Evolutionary conservation across 1,139 yeast species (phyloP), one percentile per base, ranked within the genome.

Genomic region (Geotrichum restrictum): DNA sequence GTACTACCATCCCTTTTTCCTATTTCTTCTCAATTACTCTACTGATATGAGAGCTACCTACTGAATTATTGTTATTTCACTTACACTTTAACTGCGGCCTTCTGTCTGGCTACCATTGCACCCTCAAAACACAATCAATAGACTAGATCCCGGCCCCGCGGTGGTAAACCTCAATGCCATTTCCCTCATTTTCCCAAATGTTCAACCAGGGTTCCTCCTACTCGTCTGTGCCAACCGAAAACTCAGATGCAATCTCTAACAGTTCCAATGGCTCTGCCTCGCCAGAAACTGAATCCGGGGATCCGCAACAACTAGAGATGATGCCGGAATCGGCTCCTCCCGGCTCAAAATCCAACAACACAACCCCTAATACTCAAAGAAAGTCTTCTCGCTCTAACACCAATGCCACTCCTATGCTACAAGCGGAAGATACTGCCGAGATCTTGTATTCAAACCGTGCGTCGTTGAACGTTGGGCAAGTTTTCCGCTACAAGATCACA

Each of bases 401-500:
- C 3, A 18, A 29, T 14, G 5, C n/a, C 14, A 8, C 31, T 14
- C 37, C 22, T 14, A 13, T 24, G 10, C 22, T 19, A 13, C 39
- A 5, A 1, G 19, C 13, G 4, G 39, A 43, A 32, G 29, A 18
- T 5, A 10, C 29, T 3, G 29, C 29, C 14, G 36, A 44, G 29
- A 16, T 73, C n/a, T 61, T 76, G 7, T 77, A 72, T 61, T 68
- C 73, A 49, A 66, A 70, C 49, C 68, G 67, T 37, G 66, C 74
- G 6, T 60, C 76, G 13, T 72, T 80, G 44, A 75, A 75, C 53
- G 76, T 82, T 1, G 89, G 88, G 1, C 83, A 82, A 57, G 61
- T 81, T 1, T 77, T 78, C 57, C 71, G 88, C 33, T 80, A 71
- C 57, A 57, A 69, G 2, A 67, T 80, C 22, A 70, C 74, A 3